Evolutionary conservation across 2,329 filamentous ascomycete genomes (phyloP).

Genomic region (Coniochaeta hoffmannii): DNA sequence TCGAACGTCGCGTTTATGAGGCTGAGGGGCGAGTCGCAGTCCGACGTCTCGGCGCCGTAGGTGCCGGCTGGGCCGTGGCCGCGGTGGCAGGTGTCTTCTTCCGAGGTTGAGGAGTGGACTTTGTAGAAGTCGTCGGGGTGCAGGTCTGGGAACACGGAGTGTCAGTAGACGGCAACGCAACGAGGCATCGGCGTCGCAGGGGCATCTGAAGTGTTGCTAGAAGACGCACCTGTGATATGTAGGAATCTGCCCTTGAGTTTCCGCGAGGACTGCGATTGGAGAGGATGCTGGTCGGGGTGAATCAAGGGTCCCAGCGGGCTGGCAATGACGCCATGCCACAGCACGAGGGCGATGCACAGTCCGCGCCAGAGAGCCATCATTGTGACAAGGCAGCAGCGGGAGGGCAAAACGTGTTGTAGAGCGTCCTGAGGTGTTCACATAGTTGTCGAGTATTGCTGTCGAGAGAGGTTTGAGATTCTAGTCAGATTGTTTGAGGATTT

Average conservation of each 20-base stretch:
- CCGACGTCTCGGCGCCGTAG: slow-evolving; percentile 78
- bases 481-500: not conserved
- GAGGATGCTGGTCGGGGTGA: slow-evolving; percentile 10
- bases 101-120: slow-evolving; percentile 62
- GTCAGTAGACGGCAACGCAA: slow-evolving; percentile 6
- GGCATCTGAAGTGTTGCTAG: not conserved
- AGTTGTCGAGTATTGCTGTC: not conserved
- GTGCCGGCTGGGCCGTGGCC: slow-evolving; percentile 68
- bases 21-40: slow-evolving; percentile 77
- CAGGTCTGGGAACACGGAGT: slow-evolving; percentile 54
- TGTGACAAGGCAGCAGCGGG: not conserved
- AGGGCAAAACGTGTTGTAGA: not conserved
- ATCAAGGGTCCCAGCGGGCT: slow-evolving; percentile 11
- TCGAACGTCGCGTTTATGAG: slow-evolving; percentile 83
- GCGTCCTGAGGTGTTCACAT: not conserved
- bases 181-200: no score
- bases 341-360: slow-evolving; percentile 18
- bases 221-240: slow-evolving; percentile 68
- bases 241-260: slow-evolving; percentile 69
- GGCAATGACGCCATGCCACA: slow-evolving; percentile 23
- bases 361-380: slow-evolving; percentile 15
- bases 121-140: slow-evolving; percentile 89
- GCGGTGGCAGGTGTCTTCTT: slow-evolving; percentile 69
- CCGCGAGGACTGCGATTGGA: slow-evolving; percentile 20
- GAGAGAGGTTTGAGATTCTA: not conserved